Evolutionary conservation across 2,329 filamentous ascomycete species (phyloP), one percentile per base, ranked within the genome.

Genomic region (Calonectria pseudoturangicola): DNA sequence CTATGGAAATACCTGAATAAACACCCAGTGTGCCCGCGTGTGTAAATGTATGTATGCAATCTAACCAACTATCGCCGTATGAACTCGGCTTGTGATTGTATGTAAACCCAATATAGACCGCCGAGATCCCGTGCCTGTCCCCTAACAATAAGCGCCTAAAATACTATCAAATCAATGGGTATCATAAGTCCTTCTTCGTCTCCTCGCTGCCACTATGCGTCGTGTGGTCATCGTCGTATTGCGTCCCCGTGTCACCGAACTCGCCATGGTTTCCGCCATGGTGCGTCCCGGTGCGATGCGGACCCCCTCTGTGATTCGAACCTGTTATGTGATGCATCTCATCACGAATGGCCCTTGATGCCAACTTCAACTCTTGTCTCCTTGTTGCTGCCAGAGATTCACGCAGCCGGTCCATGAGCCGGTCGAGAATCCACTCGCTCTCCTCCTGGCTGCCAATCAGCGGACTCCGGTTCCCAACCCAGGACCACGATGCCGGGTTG

Each of bases 351-450:
- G 10, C 63, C 50, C 68, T 73, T 10, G 56, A 54, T 47, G 64
- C 66, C 43, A 69, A 30, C 15, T 47, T 74, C 13, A 70, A 16
- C 47, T 79, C 69, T 5, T 70, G 71, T 48, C 65, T 75, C 3
- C 76, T 76, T 48, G 78, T 78, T 6, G 54, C 36, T 5, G 79
- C 74, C 13, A 84, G 70, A 7, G 79, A 82, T 73, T 84, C 81
- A 25, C 80, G 79, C 45, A 96, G 84, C 71, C 85, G 88, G 65
- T 86, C 86, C 73, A 89, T 89, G 65, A 95, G 82, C 72, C 90
- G 87, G 72, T 94, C 91, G 48, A 95, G 82, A 43, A 95, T 90
- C 93, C 93, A 95, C 80, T 94, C 90, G 16, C 91, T 89, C 84
- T 95, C 93, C 69, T 90, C 89, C 79, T 91, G 89, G 60, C 88